Conservation (phyloP, 495 filamentous ascomycete genomes). For the Xylaria cubensis region DNA sequence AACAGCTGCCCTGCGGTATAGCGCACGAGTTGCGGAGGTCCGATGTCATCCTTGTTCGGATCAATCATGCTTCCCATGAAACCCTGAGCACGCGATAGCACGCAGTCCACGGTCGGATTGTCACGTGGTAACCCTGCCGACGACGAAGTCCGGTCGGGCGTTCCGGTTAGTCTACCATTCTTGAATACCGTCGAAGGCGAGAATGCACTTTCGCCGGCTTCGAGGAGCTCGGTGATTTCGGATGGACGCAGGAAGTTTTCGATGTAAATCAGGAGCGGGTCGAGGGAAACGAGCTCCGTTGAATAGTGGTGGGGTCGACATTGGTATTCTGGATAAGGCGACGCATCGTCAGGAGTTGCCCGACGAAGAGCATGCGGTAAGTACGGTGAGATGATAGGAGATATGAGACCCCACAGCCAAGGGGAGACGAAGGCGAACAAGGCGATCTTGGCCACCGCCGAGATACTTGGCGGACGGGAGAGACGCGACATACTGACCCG, state of each 20-base stretch:
- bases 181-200: slow-evolving; percentile 51
- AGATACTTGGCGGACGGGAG: slow-evolving; percentile 23
- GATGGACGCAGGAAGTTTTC: slow-evolving; percentile 46
- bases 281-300: slow-evolving; percentile 36
- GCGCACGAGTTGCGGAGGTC: slow-evolving; percentile 56
- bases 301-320: slow-evolving; percentile 25
- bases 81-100: slow-evolving; percentile 45
- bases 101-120: slow-evolving; percentile 50
- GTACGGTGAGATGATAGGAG: slow-evolving; percentile 21
- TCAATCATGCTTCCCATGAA: slow-evolving; percentile 56
- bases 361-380: slow-evolving; percentile 20
- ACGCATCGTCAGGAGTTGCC: not conserved
- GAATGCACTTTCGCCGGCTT: slow-evolving; percentile 47
- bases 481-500: slow-evolving; percentile 18
- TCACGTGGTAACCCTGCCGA: slow-evolving; percentile 53
- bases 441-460: slow-evolving; percentile 18
- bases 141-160: slow-evolving; percentile 50
- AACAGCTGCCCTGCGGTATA: slow-evolving; percentile 53
- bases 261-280: slow-evolving; percentile 56
- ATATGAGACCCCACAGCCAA: slow-evolving; percentile 19
- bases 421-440: slow-evolving; percentile 24
- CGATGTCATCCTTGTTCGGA: slow-evolving; percentile 54
- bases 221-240: slow-evolving; percentile 48
- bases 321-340: slow-evolving; percentile 18
- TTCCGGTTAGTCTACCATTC: slow-evolving; percentile 42